Evolutionary conservation across 2,329 filamentous ascomycete species (phyloP).

Genomic region (Trichothecium roseum): DNA sequence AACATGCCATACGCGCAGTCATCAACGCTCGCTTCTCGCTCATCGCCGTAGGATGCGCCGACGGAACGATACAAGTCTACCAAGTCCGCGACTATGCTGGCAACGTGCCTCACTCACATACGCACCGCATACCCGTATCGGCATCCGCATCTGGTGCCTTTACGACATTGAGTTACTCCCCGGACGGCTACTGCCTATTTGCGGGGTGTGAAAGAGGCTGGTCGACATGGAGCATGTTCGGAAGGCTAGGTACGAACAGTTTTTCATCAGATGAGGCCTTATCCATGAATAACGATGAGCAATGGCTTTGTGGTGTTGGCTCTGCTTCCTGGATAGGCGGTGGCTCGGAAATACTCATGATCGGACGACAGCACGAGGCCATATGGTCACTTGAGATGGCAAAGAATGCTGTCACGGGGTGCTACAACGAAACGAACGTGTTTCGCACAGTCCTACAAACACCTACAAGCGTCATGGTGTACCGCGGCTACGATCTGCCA

Average conservation of each 20-base stretch:
- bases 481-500: constrained; percentile 83
- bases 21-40: constrained; percentile 95
- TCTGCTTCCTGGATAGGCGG: constrained; percentile 80
- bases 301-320: constrained; percentile 71
- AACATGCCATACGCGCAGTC: constrained; percentile 61
- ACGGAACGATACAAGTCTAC: constrained; percentile 80
- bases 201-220: constrained; percentile 87
- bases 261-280: constrained; percentile 61
- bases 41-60: constrained; percentile 72
- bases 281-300: constrained; percentile 59
- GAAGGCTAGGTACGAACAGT: constrained; percentile 76
- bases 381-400: constrained; percentile 89
- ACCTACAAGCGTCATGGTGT: constrained; percentile 79
- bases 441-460: constrained; percentile 84
- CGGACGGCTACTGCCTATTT: constrained; percentile 93
- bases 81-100: constrained; percentile 87
- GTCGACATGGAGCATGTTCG: constrained; percentile 96
- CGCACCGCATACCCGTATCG: constrained; percentile 60
- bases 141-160: constrained; percentile 56
- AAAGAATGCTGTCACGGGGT: constrained; percentile 83
- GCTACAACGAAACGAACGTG: constrained; percentile 84
- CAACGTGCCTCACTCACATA: constrained; percentile 82
- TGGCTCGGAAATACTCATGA: constrained; percentile 74
- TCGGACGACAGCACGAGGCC: constrained; percentile 60
- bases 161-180: constrained; percentile 74